phyloP scores from a whole-genome alignment of 2,329 filamentous ascomycete genomes.

The Colletotrichum ledebouriae region DNA sequence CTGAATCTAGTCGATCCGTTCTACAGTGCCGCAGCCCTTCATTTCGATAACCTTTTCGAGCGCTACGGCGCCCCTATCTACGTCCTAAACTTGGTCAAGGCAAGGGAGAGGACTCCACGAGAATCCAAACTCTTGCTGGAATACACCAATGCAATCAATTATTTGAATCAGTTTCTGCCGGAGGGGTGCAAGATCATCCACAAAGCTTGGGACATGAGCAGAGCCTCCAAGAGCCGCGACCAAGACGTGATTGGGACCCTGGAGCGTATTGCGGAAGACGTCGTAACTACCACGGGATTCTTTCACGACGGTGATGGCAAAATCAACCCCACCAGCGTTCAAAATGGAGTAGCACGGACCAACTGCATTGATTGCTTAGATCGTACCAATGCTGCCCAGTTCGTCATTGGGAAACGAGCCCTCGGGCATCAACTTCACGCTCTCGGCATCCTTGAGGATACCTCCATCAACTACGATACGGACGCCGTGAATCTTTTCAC shows the following conservation, averaged over 20 bases:
- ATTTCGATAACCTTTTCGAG: slow-evolving; percentile 95
- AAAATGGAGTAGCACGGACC: slow-evolving; percentile 93
- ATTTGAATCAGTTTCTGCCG: slow-evolving; percentile 95
- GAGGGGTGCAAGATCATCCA: slow-evolving; percentile 88
- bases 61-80: slow-evolving; percentile 94
- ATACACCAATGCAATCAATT: slow-evolving; percentile 88
- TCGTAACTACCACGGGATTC: slow-evolving; percentile 88
- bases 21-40: slow-evolving; percentile 90
- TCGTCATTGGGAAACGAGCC: slow-evolving; percentile 95
- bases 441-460: slow-evolving; percentile 85
- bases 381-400: slow-evolving; percentile 96
- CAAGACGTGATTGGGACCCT: slow-evolving; percentile 95
- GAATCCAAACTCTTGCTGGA: slow-evolving; percentile 92
- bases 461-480: slow-evolving; percentile 89
- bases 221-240: slow-evolving; percentile 90
- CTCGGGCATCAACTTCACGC: slow-evolving; percentile 93
- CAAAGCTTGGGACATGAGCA: slow-evolving; percentile 98
- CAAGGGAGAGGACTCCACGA: slow-evolving; percentile 86
- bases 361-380: slow-evolving; percentile 99
- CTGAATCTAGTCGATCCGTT: slow-evolving; percentile 97
- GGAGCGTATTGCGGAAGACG: slow-evolving; percentile 89
- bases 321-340: slow-evolving; percentile 75
- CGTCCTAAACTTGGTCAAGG: slow-evolving; percentile 90
- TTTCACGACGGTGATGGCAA: slow-evolving; percentile 90
- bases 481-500: slow-evolving; percentile 97